Evolutionary conservation across 1,139 yeast species (phyloP).

Genomic region (Tardiomyces blankii): DNA sequence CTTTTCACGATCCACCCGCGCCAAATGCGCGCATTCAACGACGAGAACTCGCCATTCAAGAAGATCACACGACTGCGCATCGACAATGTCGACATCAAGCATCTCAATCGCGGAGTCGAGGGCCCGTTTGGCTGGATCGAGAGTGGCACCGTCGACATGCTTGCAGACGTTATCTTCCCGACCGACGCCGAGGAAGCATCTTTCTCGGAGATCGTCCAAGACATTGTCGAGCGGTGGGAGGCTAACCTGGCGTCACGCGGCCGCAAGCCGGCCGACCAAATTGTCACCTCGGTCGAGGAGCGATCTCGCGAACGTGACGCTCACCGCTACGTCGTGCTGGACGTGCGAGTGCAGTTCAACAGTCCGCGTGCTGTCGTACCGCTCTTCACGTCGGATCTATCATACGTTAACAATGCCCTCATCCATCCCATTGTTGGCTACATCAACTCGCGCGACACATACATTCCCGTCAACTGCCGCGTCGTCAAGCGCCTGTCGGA

Average conservation of each 20-base stretch:
- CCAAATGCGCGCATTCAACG: slow-evolving; percentile 28
- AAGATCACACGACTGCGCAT: slow-evolving; percentile 70
- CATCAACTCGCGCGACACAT: slow-evolving; percentile 80
- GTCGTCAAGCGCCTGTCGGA: slow-evolving; percentile 72
- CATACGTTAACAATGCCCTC: slow-evolving; percentile 82
- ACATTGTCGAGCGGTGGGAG: slow-evolving; percentile 32
- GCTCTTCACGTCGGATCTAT: slow-evolving; percentile 67
- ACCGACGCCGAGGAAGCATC: slow-evolving; percentile 39
- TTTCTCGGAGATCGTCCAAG: slow-evolving; percentile 27
- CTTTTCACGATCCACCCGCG: slow-evolving; percentile 82
- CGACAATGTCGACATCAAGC: slow-evolving; percentile 79
- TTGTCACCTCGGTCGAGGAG: slow-evolving; percentile 22
- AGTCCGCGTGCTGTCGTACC: slow-evolving; percentile 88
- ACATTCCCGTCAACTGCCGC: slow-evolving; percentile 77
- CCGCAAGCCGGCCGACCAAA: slow-evolving; percentile 6
- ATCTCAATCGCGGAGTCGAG: slow-evolving; percentile 74
- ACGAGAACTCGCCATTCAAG: slow-evolving; percentile 33
- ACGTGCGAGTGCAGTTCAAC: slow-evolving; percentile 64
- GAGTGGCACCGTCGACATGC: slow-evolving; percentile 81
- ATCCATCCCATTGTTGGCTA: slow-evolving; percentile 93
- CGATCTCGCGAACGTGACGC: slow-evolving; percentile 21
- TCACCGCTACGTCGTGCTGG: slow-evolving; percentile 57
- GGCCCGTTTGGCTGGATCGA: slow-evolving; percentile 98
- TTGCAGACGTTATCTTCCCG: slow-evolving; percentile 82
- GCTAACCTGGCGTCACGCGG: slow-evolving; percentile 14